These are phyloP conservation scores for Tricholoma saponaceum DNA, from an alignment of 768 basidiomycete genomes.

Conservation along the genomic window DNA sequence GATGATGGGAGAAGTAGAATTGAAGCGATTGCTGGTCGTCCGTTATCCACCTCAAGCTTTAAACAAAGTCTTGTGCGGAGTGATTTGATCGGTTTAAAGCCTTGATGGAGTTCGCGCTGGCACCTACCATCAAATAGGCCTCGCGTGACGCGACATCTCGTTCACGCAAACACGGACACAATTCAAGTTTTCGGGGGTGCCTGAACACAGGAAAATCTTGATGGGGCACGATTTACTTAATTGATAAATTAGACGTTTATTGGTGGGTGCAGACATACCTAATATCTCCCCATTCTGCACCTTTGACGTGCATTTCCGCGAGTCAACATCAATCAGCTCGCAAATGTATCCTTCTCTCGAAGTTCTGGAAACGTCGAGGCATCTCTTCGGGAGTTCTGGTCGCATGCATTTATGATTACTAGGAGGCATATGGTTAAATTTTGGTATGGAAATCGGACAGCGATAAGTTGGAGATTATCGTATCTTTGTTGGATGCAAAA, in stretches of 20 bases:
- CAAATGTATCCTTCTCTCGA: background rate
- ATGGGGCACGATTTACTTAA: background rate
- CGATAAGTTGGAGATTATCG: background rate
- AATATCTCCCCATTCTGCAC: background rate
- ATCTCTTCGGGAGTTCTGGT: background rate
- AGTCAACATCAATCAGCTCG: background rate
- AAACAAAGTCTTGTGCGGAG: background rate
- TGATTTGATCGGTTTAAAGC: background rate
- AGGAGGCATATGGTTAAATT: background rate
- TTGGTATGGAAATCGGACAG: background rate
- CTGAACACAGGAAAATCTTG: background rate
- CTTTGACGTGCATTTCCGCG: background rate
- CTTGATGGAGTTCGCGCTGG: background rate
- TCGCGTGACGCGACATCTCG: background rate
- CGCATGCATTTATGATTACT: background rate
- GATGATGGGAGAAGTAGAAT: background rate
- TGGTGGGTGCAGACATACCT: background rate
- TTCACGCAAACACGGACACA: background rate
- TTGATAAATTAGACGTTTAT: background rate
- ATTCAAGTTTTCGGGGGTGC: background rate
- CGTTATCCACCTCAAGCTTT: background rate
- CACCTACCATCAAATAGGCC: background rate
- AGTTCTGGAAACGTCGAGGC: no score
- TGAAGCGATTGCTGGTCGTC: background rate
- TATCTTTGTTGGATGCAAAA: no score